Percentiles rank a stretch among this genome's conserved stretches.
Conservation (phyloP, 2,329 filamentous ascomycete species). For the Raffaelea deltoideospora region DNA sequence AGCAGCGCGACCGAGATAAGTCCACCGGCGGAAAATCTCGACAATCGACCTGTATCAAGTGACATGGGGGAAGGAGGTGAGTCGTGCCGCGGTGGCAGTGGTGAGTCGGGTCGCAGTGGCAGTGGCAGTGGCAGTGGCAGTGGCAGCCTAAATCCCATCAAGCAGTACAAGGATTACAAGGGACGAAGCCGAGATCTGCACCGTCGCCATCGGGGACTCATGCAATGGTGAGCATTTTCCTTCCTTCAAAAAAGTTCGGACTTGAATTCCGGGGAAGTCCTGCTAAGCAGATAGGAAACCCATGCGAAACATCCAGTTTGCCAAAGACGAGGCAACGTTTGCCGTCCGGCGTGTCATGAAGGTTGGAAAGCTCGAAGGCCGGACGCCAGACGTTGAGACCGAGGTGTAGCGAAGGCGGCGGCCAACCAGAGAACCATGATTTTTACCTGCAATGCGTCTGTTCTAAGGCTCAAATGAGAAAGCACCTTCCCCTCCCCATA, state of each 20-base stretch:
- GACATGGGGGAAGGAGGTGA: too few relatives aligned
- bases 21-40: too few relatives aligned
- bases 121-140: slow-evolving; percentile 13
- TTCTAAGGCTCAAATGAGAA: too few relatives aligned
- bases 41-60: too few relatives aligned
- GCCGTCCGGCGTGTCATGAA: slow-evolving; percentile 62
- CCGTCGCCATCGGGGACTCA: slow-evolving; percentile 73
- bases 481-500: too few relatives aligned
- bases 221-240: slow-evolving; percentile 56
- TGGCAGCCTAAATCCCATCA: slow-evolving; percentile 35
- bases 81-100: too few relatives aligned
- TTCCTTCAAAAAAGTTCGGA: neutral
- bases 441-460: too few relatives aligned
- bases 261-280: neutral
- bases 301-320: slow-evolving; percentile 71
- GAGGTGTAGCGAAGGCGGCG: too few relatives aligned
- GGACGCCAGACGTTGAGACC: slow-evolving; percentile 80
- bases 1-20: too few relatives aligned
- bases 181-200: slow-evolving; percentile 59
- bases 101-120: neutral
- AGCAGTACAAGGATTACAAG: slow-evolving; percentile 47
- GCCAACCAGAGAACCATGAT: too few relatives aligned
- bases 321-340: slow-evolving; percentile 73
- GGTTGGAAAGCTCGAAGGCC: slow-evolving; percentile 60
- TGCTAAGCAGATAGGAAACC: slow-evolving; percentile 35